Evolutionary conservation across 163 green algal species (phyloP).

Genomic region (Chlamydomonas reinhardtii): DNA sequence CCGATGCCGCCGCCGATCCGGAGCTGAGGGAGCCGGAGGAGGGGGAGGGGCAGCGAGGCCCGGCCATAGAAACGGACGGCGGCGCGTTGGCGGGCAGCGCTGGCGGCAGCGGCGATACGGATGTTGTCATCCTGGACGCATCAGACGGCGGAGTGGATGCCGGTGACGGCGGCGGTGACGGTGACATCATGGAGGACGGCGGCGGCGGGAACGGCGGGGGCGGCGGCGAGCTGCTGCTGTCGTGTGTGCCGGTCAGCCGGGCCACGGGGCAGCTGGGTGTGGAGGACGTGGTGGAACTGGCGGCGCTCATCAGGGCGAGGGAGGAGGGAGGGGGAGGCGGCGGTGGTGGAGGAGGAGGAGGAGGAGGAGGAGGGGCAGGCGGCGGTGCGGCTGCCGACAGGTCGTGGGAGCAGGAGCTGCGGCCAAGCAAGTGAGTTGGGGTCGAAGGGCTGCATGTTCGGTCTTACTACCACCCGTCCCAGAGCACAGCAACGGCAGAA

Average conservation of each 20-base stretch:
- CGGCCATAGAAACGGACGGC: too few species aligned
- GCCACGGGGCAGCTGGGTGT: slow-evolving; percentile 70
- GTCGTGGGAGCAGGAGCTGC: slow-evolving; percentile 54
- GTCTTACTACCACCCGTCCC: too few species aligned
- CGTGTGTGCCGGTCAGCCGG: slow-evolving; percentile 82
- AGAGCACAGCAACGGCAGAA: too few species aligned
- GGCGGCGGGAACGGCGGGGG: neutral
- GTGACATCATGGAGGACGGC: neutral
- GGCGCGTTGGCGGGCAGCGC: too few species aligned
- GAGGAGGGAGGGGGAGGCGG: slow-evolving; percentile 28
- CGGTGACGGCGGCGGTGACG: neutral
- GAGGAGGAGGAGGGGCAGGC: slow-evolving; percentile 1
- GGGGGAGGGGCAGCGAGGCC: neutral
- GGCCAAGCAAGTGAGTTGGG: slow-evolving; percentile 67
- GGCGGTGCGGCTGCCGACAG: neutral
- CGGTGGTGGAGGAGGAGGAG: neutral
- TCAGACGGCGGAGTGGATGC: neutral
- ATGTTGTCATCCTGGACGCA: too few species aligned
- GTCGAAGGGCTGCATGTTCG: neutral
- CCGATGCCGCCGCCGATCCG: too few species aligned
- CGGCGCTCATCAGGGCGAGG: slow-evolving; percentile 70
- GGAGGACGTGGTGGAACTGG: slow-evolving; percentile 88
- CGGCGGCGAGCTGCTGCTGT: slow-evolving; percentile 72
- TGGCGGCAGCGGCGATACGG: too few species aligned
- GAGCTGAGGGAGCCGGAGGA: neutral